phyloP scores from a whole-genome alignment of 176 grass and related monocot genomes.

The Oryza rufipogon region DNA sequence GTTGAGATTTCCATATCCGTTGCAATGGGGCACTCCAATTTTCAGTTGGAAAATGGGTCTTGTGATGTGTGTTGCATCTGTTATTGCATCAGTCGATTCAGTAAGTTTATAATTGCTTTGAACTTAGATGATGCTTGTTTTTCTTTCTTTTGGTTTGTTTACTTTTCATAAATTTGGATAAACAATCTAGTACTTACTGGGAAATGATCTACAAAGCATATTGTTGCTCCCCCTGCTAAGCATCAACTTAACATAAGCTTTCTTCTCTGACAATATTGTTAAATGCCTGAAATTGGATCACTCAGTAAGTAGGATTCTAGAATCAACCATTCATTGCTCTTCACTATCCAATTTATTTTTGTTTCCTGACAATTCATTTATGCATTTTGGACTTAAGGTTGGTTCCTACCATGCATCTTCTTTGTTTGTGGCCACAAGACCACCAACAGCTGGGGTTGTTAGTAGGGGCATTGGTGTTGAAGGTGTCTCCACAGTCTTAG shows the following conservation, averaged over 20 bases:
- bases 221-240: slow-evolving; percentile 17
- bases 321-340: slow-evolving; percentile 21
- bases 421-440: slow-evolving; percentile 90
- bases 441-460: slow-evolving; percentile 88
- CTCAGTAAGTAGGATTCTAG: background rate
- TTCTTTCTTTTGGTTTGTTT: slow-evolving; percentile 21
- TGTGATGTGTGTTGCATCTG: slow-evolving; percentile 89
- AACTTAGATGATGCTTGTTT: slow-evolving; percentile 27
- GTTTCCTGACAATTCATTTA: slow-evolving; percentile 31
- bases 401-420: slow-evolving; percentile 95
- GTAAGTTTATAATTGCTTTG: slow-evolving; percentile 61
- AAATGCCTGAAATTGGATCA: slow-evolving; percentile 6
- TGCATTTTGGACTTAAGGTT: slow-evolving; percentile 64
- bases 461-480: slow-evolving; percentile 95
- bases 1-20: slow-evolving; percentile 92
- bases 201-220: slow-evolving; percentile 1
- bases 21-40: slow-evolving; percentile 96
- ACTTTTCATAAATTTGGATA: slow-evolving; percentile 14
- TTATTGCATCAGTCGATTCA: slow-evolving; percentile 91
- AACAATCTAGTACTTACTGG: background rate
- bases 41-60: slow-evolving; percentile 95
- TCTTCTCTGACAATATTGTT: slow-evolving; percentile 18
- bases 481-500: slow-evolving; percentile 78
- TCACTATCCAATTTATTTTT: background rate
- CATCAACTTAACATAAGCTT: slow-evolving; percentile 23